Evolutionary conservation across 1,139 yeast genomes (phyloP).

Genomic region (Debaryomyces udenii): DNA sequence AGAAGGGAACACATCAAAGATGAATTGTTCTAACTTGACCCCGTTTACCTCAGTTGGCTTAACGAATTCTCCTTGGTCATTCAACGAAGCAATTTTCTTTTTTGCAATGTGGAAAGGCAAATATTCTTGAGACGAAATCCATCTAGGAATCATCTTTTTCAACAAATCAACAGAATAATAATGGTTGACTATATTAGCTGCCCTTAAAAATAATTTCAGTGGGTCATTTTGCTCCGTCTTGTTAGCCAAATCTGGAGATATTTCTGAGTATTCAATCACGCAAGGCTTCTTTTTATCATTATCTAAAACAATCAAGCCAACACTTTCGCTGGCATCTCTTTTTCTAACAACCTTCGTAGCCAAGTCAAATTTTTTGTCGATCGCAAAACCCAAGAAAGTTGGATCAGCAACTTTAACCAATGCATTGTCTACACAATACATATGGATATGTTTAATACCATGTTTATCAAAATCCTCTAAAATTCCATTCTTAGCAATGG

Average conservation of each 20-base stretch:
- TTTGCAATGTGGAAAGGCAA: slow-evolving; percentile 93
- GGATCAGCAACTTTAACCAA: slow-evolving; percentile 96
- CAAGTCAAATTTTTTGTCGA: slow-evolving; percentile 62
- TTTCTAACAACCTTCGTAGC: slow-evolving; percentile 97
- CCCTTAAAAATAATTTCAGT: slow-evolving; percentile 71
- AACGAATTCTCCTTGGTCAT: slow-evolving; percentile 49
- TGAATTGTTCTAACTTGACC: slow-evolving; percentile 92
- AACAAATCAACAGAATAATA: slow-evolving; percentile 84
- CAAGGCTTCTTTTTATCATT: slow-evolving; percentile 67
- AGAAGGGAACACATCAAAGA: slow-evolving; percentile 91
- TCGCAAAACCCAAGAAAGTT: slow-evolving; percentile 83
- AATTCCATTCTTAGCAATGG: slow-evolving; percentile 66
- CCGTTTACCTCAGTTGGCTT: slow-evolving; percentile 84
- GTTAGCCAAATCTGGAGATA: slow-evolving; percentile 71
- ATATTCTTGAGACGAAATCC: slow-evolving; percentile 67
- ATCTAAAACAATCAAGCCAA: slow-evolving; percentile 86
- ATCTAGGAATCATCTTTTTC: slow-evolving; percentile 57
- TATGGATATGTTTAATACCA: slow-evolving; percentile 87
- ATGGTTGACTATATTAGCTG: slow-evolving; percentile 97
- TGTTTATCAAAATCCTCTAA: slow-evolving; percentile 67
- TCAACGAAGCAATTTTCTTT: slow-evolving; percentile 77
- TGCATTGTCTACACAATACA: slow-evolving; percentile 96
- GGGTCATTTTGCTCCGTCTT: slow-evolving; percentile 52
- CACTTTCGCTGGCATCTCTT: slow-evolving; percentile 83
- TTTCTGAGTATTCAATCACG: slow-evolving; percentile 95